Conservation (phyloP, 441 rosid species). For the Oxalis stricta region DNA sequence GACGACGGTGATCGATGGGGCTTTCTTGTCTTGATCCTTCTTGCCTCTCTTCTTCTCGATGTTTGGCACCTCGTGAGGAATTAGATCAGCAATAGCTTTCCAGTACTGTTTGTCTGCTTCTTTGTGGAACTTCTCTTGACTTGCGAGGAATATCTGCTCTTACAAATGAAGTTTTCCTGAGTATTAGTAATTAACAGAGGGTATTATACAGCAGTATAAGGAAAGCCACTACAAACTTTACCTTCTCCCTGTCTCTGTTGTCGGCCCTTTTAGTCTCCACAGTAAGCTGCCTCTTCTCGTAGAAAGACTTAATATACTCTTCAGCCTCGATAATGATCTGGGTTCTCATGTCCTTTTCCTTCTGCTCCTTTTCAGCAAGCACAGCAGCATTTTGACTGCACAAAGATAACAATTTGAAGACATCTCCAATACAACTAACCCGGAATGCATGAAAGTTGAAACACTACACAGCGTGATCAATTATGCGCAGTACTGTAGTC, state of each 20-base stretch:
- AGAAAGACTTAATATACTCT: conserved; percentile 38
- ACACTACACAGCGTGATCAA: no score
- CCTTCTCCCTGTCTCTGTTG: conserved; percentile 72
- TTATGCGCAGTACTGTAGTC: no score
- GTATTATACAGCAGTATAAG: neutral
- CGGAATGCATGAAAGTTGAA: no score
- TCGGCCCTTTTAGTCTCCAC: conserved; percentile 43
- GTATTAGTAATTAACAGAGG: neutral
- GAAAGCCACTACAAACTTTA: neutral
- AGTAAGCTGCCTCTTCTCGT: conserved; percentile 53
- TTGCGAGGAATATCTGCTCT: conserved; percentile 45
- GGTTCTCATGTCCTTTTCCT: conserved; percentile 59
- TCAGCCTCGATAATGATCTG: conserved; percentile 61
- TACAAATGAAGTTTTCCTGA: conserved; percentile 1
- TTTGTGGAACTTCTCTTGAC: conserved; percentile 69
- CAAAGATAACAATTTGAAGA: neutral
- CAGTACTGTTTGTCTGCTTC: conserved; percentile 66
- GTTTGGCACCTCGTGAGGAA: conserved; percentile 57
- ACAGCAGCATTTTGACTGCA: conserved; percentile 55
- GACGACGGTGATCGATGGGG: conserved; percentile 21
- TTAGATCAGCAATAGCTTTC: conserved; percentile 64
- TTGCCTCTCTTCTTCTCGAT: conserved; percentile 55
- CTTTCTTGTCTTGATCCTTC: conserved; percentile 33
- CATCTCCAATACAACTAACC: no score
- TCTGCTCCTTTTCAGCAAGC: conserved; percentile 75